Evolutionary conservation across 768 basidiomycete genomes (phyloP).

Genomic region (Trametes sanguinea): DNA sequence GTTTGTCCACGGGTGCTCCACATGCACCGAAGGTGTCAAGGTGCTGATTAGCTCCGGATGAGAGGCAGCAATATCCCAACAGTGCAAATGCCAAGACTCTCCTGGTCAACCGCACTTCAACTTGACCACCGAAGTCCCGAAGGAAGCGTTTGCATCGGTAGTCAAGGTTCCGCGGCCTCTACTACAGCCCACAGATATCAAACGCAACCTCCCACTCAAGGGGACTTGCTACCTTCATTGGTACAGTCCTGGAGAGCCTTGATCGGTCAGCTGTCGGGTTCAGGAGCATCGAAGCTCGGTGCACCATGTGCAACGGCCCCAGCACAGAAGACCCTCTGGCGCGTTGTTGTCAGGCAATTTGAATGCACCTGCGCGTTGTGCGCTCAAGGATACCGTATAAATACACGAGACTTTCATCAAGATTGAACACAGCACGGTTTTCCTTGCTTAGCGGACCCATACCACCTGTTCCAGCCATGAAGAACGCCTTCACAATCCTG

Average conservation of each 20-base stretch:
- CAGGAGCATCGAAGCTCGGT: background rate
- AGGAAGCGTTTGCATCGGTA: too few relatives aligned
- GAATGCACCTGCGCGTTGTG: background rate
- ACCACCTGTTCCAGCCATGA: constrained; percentile 13
- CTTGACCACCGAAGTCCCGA: too few relatives aligned
- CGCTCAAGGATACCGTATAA: background rate
- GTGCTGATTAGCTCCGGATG: too few relatives aligned
- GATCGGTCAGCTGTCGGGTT: constrained; percentile 3
- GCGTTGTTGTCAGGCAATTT: background rate
- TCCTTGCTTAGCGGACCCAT: background rate
- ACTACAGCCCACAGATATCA: too few relatives aligned
- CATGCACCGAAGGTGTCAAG: too few relatives aligned
- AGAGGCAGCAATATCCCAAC: too few relatives aligned
- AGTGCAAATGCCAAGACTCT: too few relatives aligned
- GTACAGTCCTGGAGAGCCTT: background rate
- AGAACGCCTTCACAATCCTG: constrained; percentile 8
- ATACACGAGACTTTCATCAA: background rate
- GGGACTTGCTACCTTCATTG: too few relatives aligned
- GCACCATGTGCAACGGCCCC: constrained; percentile 10
- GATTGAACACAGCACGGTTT: background rate
- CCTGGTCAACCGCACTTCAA: too few relatives aligned
- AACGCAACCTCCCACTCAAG: too few relatives aligned
- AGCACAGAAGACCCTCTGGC: background rate
- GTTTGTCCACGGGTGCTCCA: too few relatives aligned
- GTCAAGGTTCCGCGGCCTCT: too few relatives aligned